A percentile compares a stretch with the other conserved stretches of the same genome.
Conservation (phyloP, 371 early-diverging fungal species). For the Rhizomucor pusillus region DNA sequence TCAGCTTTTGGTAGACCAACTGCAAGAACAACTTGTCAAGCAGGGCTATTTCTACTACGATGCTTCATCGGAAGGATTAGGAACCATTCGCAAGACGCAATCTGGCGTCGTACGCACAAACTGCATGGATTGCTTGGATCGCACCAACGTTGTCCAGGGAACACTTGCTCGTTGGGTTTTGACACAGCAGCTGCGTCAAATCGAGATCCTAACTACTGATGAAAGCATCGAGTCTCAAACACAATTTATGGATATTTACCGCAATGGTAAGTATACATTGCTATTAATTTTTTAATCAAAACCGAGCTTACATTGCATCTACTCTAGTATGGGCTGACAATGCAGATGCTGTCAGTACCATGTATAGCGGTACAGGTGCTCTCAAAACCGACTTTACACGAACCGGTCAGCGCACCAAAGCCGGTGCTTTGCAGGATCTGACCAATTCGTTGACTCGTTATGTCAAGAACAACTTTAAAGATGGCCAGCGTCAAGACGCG, state of each 20-base stretch:
- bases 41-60: constrained; percentile 48
- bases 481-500: constrained; percentile 88
- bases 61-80: constrained; percentile 4
- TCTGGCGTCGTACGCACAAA: constrained; percentile 92
- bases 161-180: constrained; percentile 77
- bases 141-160: constrained; percentile 98
- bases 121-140: constrained; percentile 99
- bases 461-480: constrained; percentile 90
- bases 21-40: constrained; percentile 61
- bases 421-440: constrained; percentile 83
- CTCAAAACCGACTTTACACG: constrained; percentile 96
- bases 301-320: not conserved
- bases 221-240: constrained; percentile 60
- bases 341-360: constrained; percentile 94
- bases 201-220: constrained; percentile 55
- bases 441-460: constrained; percentile 85
- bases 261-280: constrained; percentile 32
- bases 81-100: constrained; percentile 55
- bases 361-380: constrained; percentile 98
- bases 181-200: constrained; percentile 61
- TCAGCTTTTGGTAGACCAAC: constrained; percentile 67
- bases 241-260: constrained; percentile 36
- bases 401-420: constrained; percentile 84
- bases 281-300: not conserved
- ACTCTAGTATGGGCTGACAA: constrained; percentile 95